A percentile compares a stretch with the other conserved stretches of the same genome.
phyloP scores from a whole-genome alignment of 129 eudicot species.

The Flaveria ramosissima region DNA sequence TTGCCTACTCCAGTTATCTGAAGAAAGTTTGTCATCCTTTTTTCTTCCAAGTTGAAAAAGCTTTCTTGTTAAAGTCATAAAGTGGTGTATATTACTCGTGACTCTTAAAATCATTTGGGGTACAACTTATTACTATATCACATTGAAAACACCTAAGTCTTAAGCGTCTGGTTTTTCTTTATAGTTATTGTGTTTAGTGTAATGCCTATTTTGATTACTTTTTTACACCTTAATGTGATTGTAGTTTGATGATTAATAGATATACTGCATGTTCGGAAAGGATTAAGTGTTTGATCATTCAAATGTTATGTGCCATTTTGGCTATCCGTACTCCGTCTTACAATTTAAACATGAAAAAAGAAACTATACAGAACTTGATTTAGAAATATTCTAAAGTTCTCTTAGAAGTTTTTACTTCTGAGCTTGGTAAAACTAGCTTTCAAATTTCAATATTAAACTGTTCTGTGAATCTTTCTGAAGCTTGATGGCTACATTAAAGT shows the following conservation, averaged over 20 bases:
- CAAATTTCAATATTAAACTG: not conserved
- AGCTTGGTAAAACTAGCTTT: not conserved
- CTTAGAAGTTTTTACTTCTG: not conserved
- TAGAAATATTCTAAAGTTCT: too few relatives aligned
- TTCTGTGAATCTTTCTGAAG: not conserved
- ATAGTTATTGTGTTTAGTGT: not conserved
- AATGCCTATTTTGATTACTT: not conserved
- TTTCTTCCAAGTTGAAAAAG: not conserved
- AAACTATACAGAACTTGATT: too few relatives aligned
- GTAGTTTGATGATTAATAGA: not conserved
- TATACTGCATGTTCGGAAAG: not conserved
- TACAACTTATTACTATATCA: not conserved
- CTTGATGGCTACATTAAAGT: not conserved
- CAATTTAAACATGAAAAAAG: too few relatives aligned
- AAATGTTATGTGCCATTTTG: not conserved
- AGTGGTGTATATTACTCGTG: not conserved
- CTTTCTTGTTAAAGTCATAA: not conserved
- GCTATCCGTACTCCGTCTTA: not conserved
- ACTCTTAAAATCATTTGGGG: not conserved
- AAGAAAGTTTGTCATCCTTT: not conserved
- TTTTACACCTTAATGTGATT: not conserved
- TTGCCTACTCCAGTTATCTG: not conserved
- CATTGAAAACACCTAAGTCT: not conserved
- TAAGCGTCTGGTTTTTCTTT: not conserved
- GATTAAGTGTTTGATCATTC: not conserved